phyloP scores from a whole-genome alignment of 2,329 filamentous ascomycete species.

The Aspergillus cejpii region DNA sequence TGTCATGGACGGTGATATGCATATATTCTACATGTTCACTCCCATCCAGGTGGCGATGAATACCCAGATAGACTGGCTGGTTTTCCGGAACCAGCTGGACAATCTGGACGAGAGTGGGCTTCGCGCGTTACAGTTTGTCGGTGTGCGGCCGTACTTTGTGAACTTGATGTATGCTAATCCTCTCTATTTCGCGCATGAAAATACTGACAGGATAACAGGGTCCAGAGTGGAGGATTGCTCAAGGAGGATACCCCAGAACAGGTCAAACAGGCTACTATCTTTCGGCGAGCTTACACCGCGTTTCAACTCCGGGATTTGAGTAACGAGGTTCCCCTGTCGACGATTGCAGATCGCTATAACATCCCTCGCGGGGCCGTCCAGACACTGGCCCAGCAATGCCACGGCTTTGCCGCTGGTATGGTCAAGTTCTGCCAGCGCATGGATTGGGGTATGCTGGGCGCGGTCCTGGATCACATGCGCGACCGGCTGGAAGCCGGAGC shows the following conservation, averaged over 20 bases:
- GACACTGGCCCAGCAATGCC: constrained; percentile 64
- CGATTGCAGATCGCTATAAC: constrained; percentile 63
- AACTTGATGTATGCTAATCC: constrained; percentile 54
- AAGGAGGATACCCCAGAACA: constrained; percentile 58
- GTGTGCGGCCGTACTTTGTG: constrained; percentile 60
- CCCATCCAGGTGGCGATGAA: constrained; percentile 52
- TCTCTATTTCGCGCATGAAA: background rate
- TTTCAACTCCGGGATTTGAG: constrained; percentile 72
- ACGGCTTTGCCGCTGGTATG: constrained; percentile 72
- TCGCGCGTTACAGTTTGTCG: constrained; percentile 61
- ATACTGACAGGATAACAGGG: constrained; percentile 43
- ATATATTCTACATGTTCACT: constrained; percentile 70
- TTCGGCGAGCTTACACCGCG: constrained; percentile 66
- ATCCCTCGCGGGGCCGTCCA: constrained; percentile 65
- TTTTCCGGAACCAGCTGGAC: constrained; percentile 66
- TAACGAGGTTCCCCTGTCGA: constrained; percentile 65
- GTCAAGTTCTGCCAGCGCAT: constrained; percentile 73
- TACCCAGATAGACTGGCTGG: constrained; percentile 61
- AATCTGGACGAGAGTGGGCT: constrained; percentile 63
- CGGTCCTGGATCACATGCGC: constrained; percentile 67
- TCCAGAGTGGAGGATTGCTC: constrained; percentile 55
- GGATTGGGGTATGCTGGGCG: constrained; percentile 67
- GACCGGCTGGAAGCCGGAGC: constrained; percentile 68
- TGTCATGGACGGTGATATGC: constrained; percentile 75
- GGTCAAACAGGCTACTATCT: constrained; percentile 55